Percentiles rank a stretch among this genome's conserved stretches.
Conservation (phyloP, 2,329 filamentous ascomycete species). For the Fusarium virguliforme region DNA sequence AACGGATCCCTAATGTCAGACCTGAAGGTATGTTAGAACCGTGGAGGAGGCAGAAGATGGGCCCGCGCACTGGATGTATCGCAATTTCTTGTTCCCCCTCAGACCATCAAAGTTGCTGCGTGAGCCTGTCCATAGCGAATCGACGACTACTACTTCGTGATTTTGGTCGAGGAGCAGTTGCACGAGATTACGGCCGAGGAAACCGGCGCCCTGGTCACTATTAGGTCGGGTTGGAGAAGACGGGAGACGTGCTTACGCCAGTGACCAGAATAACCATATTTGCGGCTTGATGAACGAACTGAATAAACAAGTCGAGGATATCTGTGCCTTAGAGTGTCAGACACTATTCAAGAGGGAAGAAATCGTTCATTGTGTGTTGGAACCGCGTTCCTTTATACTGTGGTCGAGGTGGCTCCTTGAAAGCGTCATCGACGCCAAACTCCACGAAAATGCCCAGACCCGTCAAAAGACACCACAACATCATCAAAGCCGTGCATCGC, state of each 20-base stretch:
- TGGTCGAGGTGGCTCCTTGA: too few species aligned
- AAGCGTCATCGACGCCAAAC: too few species aligned
- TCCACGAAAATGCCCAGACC: neutral
- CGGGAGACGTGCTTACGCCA: neutral
- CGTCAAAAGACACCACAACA: neutral
- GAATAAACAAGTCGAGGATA: neutral
- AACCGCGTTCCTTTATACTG: too few species aligned
- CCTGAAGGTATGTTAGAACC: neutral
- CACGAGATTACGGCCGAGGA: conserved; percentile 42
- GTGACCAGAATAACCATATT: neutral
- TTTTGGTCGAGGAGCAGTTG: conserved; percentile 33
- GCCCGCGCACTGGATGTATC: conserved; percentile 28
- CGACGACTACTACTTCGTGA: conserved; percentile 37
- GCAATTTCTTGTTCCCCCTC: conserved; percentile 21
- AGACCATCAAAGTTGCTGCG: conserved; percentile 27
- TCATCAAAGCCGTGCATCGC: neutral
- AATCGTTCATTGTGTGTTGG: too few species aligned
- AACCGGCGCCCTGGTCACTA: conserved; percentile 33
- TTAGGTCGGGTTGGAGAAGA: neutral
- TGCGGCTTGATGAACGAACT: neutral
- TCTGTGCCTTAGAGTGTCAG: too few species aligned
- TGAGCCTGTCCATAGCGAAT: conserved; percentile 44
- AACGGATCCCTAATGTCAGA: conserved; percentile 40
- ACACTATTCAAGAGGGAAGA: neutral
- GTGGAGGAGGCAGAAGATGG: accelerated